These are phyloP conservation scores for Tremellales sp. DNA, from an alignment of 1,284 basidiomycete genomes.

Conservation along the genomic window DNA sequence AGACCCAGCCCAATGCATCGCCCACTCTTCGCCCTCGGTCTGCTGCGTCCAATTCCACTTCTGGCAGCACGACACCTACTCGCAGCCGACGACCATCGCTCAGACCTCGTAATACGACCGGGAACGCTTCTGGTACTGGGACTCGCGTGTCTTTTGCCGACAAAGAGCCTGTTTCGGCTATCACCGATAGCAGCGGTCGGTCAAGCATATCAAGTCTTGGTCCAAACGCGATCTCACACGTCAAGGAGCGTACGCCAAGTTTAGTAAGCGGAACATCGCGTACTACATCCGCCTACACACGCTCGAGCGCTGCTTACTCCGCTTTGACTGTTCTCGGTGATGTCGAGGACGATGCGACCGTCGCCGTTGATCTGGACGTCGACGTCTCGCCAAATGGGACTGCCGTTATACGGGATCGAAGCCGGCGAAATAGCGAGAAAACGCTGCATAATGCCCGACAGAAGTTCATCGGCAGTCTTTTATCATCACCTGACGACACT, in stretches of 20 bases:
- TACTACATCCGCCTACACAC: slow-evolving; percentile 34
- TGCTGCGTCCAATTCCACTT: slow-evolving; percentile 8
- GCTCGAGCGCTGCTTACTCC: slow-evolving; percentile 30
- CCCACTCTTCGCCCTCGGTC: slow-evolving; percentile 16
- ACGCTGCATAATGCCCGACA: slow-evolving; percentile 40
- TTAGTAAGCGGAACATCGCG: slow-evolving; percentile 34
- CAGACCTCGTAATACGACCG: slow-evolving; percentile 11
- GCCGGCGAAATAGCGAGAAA: slow-evolving; percentile 34
- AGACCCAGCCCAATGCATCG: slow-evolving; percentile 18
- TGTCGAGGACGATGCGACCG: slow-evolving; percentile 17
- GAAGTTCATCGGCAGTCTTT: slow-evolving; percentile 36
- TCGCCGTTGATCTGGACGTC: slow-evolving; percentile 22
- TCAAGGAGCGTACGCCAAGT: slow-evolving; percentile 36
- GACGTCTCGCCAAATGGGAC: slow-evolving; percentile 14
- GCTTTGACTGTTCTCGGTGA: slow-evolving; percentile 25
- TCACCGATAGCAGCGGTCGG: not conserved
- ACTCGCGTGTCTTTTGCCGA: slow-evolving; percentile 30
- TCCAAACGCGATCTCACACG: not conserved
- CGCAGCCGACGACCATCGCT: slow-evolving; percentile 15
- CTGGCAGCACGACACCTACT: slow-evolving; percentile 9
- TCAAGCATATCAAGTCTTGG: not conserved
- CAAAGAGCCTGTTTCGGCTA: slow-evolving; percentile 2
- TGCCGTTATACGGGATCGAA: slow-evolving; percentile 2
- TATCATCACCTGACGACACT: slow-evolving; percentile 22
- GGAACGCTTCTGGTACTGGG: slow-evolving; percentile 16